Evolutionary conservation across 768 basidiomycete species (phyloP), one percentile per base, ranked within the genome.

Genomic region (Pleurotus sapidus): DNA sequence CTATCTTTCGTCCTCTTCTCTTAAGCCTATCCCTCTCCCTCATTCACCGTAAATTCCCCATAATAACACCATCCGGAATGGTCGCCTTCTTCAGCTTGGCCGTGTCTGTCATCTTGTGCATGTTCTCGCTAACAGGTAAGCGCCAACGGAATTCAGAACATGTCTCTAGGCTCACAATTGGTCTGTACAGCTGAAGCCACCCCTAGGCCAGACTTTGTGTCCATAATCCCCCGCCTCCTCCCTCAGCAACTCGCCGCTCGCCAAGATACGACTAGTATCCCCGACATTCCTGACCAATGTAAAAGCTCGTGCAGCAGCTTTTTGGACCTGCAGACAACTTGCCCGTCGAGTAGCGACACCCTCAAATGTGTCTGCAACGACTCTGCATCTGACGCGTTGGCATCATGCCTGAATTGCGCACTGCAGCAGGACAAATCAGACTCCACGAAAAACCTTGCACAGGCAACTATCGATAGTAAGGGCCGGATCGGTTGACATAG

Each of bases 81-180:
- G 51, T 54, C 51, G 51, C 51, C 15, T 20, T 23, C 42, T 40
- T 54, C 39, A 54, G 39, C 51, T 42, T 54, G 0, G 39, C 40
- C 11, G 17, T 24, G 6, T 54, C 51, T 34, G 27, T 25, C 15
- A 30, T 27, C 51, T 2, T 20, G 11, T 39, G 39, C 39, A 23
- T 42, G 34, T 37, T 39, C 42, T 17, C 51, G 9, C 38, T 9
- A 20, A 38, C 39, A 39, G 51, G 51, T 54, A 5, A 42, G 37
- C n/a, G 20, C 7, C 18, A 27, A 20, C 24, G n/a, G 15, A 14
- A 27, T 8, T 15, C 15, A 49, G 15, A 3, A 18, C 48, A 7
- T 15, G 11, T 15, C 4, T 18, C n/a, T 7, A 12, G n/a, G 11
- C 27, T 49, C 27, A 24, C 27, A 25, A 12, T 49, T 11, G 11